Conservation (phyloP, 768 basidiomycete genomes). For the Gautieria morchelliformis region DNA sequence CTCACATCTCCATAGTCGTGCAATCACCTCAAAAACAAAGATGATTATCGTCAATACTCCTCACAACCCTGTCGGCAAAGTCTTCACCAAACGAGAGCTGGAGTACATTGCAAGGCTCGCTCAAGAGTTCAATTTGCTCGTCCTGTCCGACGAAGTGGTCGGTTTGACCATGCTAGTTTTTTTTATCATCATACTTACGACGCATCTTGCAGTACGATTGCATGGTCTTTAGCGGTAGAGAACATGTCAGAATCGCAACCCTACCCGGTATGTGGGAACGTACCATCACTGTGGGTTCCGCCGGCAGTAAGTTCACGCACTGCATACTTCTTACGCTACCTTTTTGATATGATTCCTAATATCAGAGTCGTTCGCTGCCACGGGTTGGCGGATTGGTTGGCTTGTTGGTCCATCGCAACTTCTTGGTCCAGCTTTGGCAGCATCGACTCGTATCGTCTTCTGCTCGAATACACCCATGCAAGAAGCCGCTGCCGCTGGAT, state of each 20-base stretch:
- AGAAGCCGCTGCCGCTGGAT: slow-evolving; percentile 84
- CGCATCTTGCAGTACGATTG: slow-evolving; percentile 70
- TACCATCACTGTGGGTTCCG: slow-evolving; percentile 93
- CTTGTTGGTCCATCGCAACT: slow-evolving; percentile 80
- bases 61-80: slow-evolving; percentile 98
- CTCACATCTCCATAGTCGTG: slow-evolving; percentile 35
- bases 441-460: slow-evolving; percentile 89
- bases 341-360: background rate
- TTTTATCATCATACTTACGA: background rate
- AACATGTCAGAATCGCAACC: slow-evolving; percentile 86
- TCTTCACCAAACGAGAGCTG: slow-evolving; percentile 78
- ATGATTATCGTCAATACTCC: slow-evolving; percentile 95
- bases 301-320: slow-evolving; percentile 58
- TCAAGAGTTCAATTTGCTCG: slow-evolving; percentile 83
- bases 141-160: slow-evolving; percentile 96
- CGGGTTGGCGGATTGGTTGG: slow-evolving; percentile 98
- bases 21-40: slow-evolving; percentile 85
- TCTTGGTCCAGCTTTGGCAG: slow-evolving; percentile 80
- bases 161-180: slow-evolving; percentile 19
- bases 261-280: slow-evolving; percentile 99
- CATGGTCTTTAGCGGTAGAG: slow-evolving; percentile 77
- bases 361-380: slow-evolving; percentile 89
- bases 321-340: background rate
- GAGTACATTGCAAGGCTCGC: slow-evolving; percentile 80
- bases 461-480: slow-evolving; percentile 92